Percentiles rank a stretch among this genome's conserved stretches.
Conservation (phyloP, 1,284 basidiomycete species). For the Athelia psychrophila region DNA sequence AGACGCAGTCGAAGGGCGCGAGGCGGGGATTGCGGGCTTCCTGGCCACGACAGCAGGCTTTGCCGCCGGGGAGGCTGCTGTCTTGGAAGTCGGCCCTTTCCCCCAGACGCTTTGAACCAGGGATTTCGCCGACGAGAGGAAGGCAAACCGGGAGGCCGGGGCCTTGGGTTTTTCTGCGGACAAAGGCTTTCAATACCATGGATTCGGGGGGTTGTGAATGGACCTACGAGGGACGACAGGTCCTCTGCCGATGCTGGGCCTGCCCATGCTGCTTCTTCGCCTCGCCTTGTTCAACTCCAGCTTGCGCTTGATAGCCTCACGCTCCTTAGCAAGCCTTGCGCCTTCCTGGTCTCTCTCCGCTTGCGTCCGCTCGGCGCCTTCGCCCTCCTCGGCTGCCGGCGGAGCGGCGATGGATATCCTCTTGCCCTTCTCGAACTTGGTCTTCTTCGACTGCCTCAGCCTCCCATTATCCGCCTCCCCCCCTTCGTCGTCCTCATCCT, state of each 20-base stretch:
- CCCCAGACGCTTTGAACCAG: constrained; percentile 37
- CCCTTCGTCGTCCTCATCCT: constrained; percentile 41
- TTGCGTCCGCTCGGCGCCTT: constrained; percentile 27
- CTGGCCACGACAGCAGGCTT: not conserved
- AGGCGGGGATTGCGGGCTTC: not conserved
- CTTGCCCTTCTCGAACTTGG: constrained; percentile 30
- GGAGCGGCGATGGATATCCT: constrained; percentile 13
- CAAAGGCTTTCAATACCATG: too few relatives aligned
- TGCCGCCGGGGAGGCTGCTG: not conserved
- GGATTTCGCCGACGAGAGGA: constrained; percentile 36
- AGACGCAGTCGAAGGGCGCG: not conserved
- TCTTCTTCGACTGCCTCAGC: constrained; percentile 36
- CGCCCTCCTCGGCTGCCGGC: constrained; percentile 14
- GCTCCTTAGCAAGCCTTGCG: constrained; percentile 39
- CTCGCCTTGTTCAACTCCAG: constrained; percentile 61
- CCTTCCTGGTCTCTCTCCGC: constrained; percentile 33
- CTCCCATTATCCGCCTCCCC: constrained; percentile 30
- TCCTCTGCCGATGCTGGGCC: constrained; percentile 40
- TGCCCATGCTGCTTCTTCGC: constrained; percentile 61
- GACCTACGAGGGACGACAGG: constrained; percentile 36
- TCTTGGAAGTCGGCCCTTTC: constrained; percentile 17
- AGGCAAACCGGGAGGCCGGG: constrained; percentile 31
- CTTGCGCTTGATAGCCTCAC: constrained; percentile 56
- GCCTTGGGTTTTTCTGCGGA: constrained; percentile 16
- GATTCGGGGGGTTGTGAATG: too few relatives aligned